Conservation (phyloP, 306 rosid genomes). For the Quercus dentata region DNA sequence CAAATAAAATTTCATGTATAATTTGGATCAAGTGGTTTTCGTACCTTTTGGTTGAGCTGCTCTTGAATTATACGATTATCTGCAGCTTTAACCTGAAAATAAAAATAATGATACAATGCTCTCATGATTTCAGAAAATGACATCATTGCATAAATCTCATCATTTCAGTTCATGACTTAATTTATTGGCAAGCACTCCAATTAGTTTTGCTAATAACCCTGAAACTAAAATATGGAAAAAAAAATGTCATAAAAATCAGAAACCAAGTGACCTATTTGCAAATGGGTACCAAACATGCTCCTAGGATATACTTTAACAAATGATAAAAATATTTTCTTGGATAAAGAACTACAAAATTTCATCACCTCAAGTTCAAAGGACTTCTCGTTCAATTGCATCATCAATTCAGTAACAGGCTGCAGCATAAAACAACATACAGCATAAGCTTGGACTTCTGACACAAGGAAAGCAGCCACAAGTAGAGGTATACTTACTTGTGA, state of each 20-base stretch:
- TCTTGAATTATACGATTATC: slow-evolving; percentile 95
- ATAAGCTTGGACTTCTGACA: slow-evolving; percentile 26
- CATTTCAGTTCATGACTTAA: neutral
- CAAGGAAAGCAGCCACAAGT: slow-evolving; percentile 19
- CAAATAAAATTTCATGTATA: neutral
- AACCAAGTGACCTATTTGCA: slow-evolving; percentile 2
- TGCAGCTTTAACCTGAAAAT: slow-evolving; percentile 79
- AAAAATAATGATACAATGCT: slow-evolving; percentile 23
- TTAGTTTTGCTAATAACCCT: neutral
- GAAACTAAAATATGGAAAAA: neutral
- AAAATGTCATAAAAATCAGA: neutral
- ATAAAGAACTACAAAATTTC: slow-evolving; percentile 22
- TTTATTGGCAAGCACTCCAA: neutral
- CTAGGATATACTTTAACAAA: slow-evolving; percentile 17
- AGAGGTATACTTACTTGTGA: slow-evolving; percentile 55
- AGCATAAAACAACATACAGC: slow-evolving; percentile 33
- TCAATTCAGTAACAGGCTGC: slow-evolving; percentile 76
- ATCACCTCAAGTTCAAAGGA: slow-evolving; percentile 97
- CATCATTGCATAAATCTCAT: neutral
- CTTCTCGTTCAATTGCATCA: slow-evolving; percentile 80
- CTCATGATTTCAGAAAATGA: slow-evolving; percentile 15
- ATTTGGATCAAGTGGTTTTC: slow-evolving; percentile 8
- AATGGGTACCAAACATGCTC: slow-evolving; percentile 10
- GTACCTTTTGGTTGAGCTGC: slow-evolving; percentile 86
- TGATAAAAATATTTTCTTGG: slow-evolving; percentile 1